Evolutionary conservation across 768 basidiomycete species (phyloP).

Genomic region (Lactarius quietus): DNA sequence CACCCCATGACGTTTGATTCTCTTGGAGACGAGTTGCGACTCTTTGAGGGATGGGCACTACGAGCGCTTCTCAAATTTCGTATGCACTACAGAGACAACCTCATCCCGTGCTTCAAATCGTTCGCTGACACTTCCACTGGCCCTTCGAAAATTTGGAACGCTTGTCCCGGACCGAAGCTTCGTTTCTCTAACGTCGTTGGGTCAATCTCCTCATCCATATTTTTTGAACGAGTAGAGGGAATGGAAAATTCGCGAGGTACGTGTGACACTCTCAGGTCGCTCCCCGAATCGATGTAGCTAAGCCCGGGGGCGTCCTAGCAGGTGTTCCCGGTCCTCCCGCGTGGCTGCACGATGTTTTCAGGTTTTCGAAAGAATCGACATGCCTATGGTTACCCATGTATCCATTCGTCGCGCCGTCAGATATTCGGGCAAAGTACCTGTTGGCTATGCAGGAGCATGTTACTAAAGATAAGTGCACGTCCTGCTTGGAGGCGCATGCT

Average conservation of each 20-base stretch:
- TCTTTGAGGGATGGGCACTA: neutral
- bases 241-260: no score
- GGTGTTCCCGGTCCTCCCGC: neutral
- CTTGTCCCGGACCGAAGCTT: no score
- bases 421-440: no score
- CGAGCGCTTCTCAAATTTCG: neutral
- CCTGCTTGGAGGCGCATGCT: no score
- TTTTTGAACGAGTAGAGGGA: no score
- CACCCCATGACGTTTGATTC: neutral
- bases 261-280: neutral
- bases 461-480: no score
- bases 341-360: neutral
- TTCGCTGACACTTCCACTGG: neutral
- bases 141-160: neutral
- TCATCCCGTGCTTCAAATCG: neutral
- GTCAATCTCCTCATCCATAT: no score
- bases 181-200: no score
- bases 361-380: neutral
- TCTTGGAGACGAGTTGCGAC: neutral
- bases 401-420: no score
- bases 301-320: neutral
- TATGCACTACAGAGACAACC: neutral
- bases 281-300: neutral
- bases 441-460: no score
- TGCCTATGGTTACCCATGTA: neutral